Percentiles rank a stretch among this genome's conserved stretches.
Conservation (phyloP, 176 grass and related monocot genomes). For the Triticum monococcum region DNA sequence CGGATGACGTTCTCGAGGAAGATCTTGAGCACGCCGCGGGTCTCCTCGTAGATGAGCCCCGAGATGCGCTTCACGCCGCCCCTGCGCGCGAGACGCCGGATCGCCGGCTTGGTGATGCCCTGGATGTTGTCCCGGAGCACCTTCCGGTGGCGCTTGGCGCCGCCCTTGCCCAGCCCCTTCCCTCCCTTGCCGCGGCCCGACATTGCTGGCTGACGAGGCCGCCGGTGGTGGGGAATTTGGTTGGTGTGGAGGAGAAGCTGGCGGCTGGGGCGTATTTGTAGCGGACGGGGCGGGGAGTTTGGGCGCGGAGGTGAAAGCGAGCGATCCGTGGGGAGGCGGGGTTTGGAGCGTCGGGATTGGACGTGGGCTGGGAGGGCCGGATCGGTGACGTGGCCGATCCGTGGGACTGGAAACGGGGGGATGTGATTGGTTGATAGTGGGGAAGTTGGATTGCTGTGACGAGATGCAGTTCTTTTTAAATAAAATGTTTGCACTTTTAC, state of each 20-base stretch:
- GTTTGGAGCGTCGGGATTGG: not conserved
- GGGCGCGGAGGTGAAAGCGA: not conserved
- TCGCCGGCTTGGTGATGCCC: constrained; percentile 71
- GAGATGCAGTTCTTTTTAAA: too few species aligned
- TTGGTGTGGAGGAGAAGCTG: fast-evolving
- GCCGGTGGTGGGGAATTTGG: not conserved
- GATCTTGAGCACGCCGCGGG: constrained; percentile 76
- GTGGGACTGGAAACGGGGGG: not conserved
- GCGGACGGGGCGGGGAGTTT: too few species aligned
- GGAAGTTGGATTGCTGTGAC: too few species aligned
- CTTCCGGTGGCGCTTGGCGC: constrained; percentile 71
- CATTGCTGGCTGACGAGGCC: not conserved
- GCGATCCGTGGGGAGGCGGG: constrained; percentile 18
- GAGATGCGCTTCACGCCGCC: constrained; percentile 75
- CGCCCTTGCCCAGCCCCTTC: constrained; percentile 65
- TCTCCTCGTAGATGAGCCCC: constrained; percentile 69
- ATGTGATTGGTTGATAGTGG: not conserved
- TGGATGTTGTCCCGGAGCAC: constrained; percentile 74
- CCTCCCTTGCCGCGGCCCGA: constrained; percentile 65
- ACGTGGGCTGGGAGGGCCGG: not conserved
- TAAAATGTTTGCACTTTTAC: too few species aligned
- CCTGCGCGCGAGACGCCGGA: constrained; percentile 45
- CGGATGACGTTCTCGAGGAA: constrained; percentile 82
- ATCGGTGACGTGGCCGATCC: constrained; percentile 35
- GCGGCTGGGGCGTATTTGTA: not conserved